phyloP scores from a whole-genome alignment of 2,329 filamentous ascomycete genomes.

The Chaetomiaceae sp. region DNA sequence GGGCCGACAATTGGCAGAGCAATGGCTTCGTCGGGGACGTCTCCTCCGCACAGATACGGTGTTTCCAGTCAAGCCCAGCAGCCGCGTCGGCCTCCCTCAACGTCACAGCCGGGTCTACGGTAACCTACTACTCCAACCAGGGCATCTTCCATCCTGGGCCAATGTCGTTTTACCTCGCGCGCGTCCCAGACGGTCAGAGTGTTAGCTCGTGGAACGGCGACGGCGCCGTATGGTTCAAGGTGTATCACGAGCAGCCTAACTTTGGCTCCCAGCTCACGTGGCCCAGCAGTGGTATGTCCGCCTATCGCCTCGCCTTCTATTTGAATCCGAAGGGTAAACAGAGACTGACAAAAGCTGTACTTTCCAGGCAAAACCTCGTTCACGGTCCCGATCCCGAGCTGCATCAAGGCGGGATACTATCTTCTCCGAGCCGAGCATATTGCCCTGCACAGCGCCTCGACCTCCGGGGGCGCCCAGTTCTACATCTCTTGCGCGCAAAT shows the following conservation, averaged over 20 bases:
- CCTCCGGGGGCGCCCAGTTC: neutral
- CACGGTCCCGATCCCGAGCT: neutral
- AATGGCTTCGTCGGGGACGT: conserved; percentile 47
- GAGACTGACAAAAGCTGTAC: too few relatives aligned
- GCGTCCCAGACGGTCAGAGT: conserved; percentile 34
- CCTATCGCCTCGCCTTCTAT: neutral
- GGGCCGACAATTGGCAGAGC: conserved; percentile 45
- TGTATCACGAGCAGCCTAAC: conserved; percentile 39
- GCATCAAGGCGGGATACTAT: neutral
- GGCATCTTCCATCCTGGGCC: conserved; percentile 39
- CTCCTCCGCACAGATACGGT: conserved; percentile 42
- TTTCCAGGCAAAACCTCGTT: too few relatives aligned
- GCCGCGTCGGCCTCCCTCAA: conserved; percentile 37
- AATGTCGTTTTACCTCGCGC: conserved; percentile 37
- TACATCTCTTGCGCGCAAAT: conserved; percentile 1
- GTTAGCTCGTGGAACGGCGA: conserved; percentile 36
- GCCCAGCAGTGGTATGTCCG: conserved; percentile 35
- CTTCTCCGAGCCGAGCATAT: neutral
- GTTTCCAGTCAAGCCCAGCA: conserved; percentile 40
- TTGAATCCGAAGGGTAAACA: too few relatives aligned
- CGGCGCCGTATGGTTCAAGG: conserved; percentile 41
- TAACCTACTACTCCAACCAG: conserved; percentile 39
- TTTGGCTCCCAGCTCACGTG: conserved; percentile 37
- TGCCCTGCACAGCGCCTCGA: neutral
- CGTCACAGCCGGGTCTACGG: conserved; percentile 41